phyloP scores from a whole-genome alignment of 2,329 filamentous ascomycete species.

The Neonectria neomacrospora region DNA sequence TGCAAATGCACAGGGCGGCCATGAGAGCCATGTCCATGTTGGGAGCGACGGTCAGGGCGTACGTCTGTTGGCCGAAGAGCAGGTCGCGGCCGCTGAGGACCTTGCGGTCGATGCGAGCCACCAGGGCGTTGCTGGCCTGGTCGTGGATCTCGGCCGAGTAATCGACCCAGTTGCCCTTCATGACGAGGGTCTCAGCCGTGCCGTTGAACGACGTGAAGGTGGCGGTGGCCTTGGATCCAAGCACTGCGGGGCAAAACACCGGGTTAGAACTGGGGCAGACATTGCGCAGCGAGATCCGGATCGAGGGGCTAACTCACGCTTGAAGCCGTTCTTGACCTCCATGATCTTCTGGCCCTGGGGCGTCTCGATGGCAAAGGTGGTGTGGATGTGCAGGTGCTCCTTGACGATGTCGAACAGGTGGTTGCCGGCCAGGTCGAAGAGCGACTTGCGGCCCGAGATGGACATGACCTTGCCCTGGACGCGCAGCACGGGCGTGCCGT shows the following conservation, averaged over 20 bases:
- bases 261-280: conserved; percentile 5
- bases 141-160: conserved; percentile 67
- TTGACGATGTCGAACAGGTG: conserved; percentile 69
- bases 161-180: conserved; percentile 72
- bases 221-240: conserved; percentile 65
- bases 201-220: conserved; percentile 65
- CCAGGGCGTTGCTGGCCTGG: conserved; percentile 58
- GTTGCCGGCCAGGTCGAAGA: conserved; percentile 63
- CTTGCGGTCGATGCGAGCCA: conserved; percentile 69
- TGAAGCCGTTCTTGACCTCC: conserved; percentile 66
- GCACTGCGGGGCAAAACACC: conserved; percentile 51
- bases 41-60: conserved; percentile 71
- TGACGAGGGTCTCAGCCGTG: conserved; percentile 58
- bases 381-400: conserved; percentile 61
- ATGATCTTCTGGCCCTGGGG: conserved; percentile 59
- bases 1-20: conserved; percentile 72
- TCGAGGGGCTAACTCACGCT: conserved; percentile 52
- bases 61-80: conserved; percentile 71
- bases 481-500: conserved; percentile 64
- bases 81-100: conserved; percentile 67
- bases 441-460: conserved; percentile 65
- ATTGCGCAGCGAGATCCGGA: neutral
- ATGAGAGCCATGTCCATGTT: conserved; percentile 74
- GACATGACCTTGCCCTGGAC: conserved; percentile 66
- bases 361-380: conserved; percentile 62